Base-by-base conservation (phyloP, 2,329 filamentous ascomycete species). In the Cercospora janseana region DNA sequence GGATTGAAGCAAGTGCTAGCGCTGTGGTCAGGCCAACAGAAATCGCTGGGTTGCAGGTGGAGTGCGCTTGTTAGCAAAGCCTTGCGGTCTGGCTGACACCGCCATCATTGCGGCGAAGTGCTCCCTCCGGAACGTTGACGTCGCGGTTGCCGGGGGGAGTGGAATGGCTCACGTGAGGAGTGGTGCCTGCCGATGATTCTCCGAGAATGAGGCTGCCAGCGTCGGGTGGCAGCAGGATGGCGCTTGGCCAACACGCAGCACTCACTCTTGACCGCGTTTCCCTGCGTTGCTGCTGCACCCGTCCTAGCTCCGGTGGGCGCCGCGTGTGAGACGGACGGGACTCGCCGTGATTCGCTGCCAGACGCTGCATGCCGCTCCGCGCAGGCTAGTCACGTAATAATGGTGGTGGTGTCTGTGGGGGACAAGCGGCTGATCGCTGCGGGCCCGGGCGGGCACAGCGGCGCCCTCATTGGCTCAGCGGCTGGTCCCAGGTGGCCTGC, bases 151-250 rank as follows among this genome's bases (percentile, higher is more conserved):
- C 16, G 29, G 29, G 29, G 29, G 29, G 29, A 32, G 5, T 6
- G 4, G 29, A 32, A n/a, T n/a, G 29, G n/a, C 7, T 32, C 29
- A 32, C 29, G 12, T 32, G 29, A 32, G 5, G 6, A 6, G 24
- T 28, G 20, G 6, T 41, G 38, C 38, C 38, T 41, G 23, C 38
- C 38, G 38, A 26, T 15, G 13, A 41, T 41, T 13, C 12, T 4
- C 38, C 34, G 49, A 40, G 42, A 38, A 40, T n/a, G n/a, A n/a
- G n/a, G n/a, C n/a, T n/a, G n/a, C n/a, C 13, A 31, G 26, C 16
- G 50, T 37, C 27, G 47, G 44, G 18, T 55, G 48, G 47, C 40
- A 53, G 41, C 34, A 51, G 4, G 42, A 53, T 29, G 45, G 27
- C 12, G 12, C n/a, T n/a, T n/a, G n/a, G n/a, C n/a, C n/a, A n/a